phyloP scores from a whole-genome alignment of 805 yeast species.

The Candida incommunis region DNA sequence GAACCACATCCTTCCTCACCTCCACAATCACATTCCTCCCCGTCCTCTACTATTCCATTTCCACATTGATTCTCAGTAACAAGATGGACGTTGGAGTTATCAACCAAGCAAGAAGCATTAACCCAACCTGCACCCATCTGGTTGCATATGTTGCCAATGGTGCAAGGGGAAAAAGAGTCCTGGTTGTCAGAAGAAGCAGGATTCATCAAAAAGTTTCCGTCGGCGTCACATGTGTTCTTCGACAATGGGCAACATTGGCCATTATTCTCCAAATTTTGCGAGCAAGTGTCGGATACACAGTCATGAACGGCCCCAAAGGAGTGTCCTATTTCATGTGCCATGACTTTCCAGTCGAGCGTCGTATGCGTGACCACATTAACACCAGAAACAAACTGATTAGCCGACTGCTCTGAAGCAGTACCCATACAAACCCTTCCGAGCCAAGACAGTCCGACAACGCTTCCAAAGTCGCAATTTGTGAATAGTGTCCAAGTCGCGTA shows the following conservation, averaged over 20 bases:
- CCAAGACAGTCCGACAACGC: slow-evolving; percentile 26
- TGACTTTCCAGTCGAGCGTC: slow-evolving; percentile 20
- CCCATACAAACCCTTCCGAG: slow-evolving; percentile 20
- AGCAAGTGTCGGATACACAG: slow-evolving; percentile 22
- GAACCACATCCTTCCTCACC: slow-evolving; percentile 20
- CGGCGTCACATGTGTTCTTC: slow-evolving; percentile 17
- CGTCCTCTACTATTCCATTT: slow-evolving; percentile 26
- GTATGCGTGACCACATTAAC: slow-evolving; percentile 22
- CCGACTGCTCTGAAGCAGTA: slow-evolving; percentile 8
- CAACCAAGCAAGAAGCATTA: slow-evolving; percentile 11
- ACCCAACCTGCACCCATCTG: not conserved
- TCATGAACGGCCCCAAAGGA: slow-evolving; percentile 29
- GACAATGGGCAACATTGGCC: slow-evolving; percentile 23
- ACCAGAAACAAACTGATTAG: slow-evolving; percentile 15
- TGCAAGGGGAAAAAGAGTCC: slow-evolving; percentile 19
- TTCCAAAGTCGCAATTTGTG: slow-evolving; percentile 20
- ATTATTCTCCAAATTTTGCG: slow-evolving; percentile 12
- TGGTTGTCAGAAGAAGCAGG: slow-evolving; percentile 19
- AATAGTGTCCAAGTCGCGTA: slow-evolving; percentile 23
- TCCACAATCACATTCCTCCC: slow-evolving; percentile 27
- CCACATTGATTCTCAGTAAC: slow-evolving; percentile 22
- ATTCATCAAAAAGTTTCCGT: slow-evolving; percentile 23
- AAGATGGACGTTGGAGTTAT: slow-evolving; percentile 17
- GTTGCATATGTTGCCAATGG: slow-evolving; percentile 22
- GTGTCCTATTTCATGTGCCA: slow-evolving; percentile 27